phyloP scores from a whole-genome alignment of 106 monocot species.

The Dioscorea alata region DNA sequence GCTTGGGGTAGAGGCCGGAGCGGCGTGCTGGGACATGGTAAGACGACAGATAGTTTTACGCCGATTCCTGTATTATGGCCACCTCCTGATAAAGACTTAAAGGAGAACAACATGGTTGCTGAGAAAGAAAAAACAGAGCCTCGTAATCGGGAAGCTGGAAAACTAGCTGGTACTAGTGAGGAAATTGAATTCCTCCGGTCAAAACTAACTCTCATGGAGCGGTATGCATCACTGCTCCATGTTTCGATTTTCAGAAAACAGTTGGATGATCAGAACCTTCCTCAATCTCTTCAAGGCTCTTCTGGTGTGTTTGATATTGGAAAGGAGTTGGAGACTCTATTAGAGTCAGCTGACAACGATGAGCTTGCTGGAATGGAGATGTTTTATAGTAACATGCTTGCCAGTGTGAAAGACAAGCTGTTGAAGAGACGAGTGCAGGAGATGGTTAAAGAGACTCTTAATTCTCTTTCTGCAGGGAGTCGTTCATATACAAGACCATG shows the following conservation, averaged over 20 bases:
- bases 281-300: slow-evolving; percentile 28
- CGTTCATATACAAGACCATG: slow-evolving; percentile 7
- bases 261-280: slow-evolving; percentile 43
- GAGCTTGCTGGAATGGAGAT: slow-evolving; percentile 58
- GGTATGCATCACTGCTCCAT: slow-evolving; percentile 64
- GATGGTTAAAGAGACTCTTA: slow-evolving; percentile 50
- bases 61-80: slow-evolving; percentile 57
- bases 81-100: slow-evolving; percentile 20
- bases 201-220: slow-evolving; percentile 49
- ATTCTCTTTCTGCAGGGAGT: slow-evolving; percentile 34
- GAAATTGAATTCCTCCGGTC: slow-evolving; percentile 19
- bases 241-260: slow-evolving; percentile 59
- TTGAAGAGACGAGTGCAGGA: slow-evolving; percentile 58
- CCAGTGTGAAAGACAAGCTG: slow-evolving; percentile 54
- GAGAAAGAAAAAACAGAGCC: too few species aligned
- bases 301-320: slow-evolving; percentile 56
- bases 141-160: neutral
- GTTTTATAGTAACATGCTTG: slow-evolving; percentile 62
- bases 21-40: slow-evolving; percentile 62
- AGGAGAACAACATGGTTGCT: neutral
- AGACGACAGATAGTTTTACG: slow-evolving; percentile 43
- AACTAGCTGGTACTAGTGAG: slow-evolving; percentile 17
- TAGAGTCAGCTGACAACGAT: slow-evolving; percentile 48
- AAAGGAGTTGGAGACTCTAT: slow-evolving; percentile 52
- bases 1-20: slow-evolving; percentile 80